phyloP scores from a whole-genome alignment of 768 basidiomycete species.

The Naganishia randhawae region DNA sequence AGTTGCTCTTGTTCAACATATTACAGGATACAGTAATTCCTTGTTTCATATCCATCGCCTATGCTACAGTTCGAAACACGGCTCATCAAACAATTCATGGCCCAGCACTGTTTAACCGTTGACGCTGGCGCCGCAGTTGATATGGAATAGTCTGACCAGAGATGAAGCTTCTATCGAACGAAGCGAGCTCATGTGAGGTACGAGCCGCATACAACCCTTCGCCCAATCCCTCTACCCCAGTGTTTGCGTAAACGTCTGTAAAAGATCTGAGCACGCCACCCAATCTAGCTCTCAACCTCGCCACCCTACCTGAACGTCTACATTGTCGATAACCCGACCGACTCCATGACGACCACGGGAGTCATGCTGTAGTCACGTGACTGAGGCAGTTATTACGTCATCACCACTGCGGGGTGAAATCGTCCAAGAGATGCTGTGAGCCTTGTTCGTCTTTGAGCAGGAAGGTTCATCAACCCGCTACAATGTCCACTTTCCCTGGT shows the following conservation, averaged over 20 bases:
- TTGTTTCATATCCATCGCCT: background rate
- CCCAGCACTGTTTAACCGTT: slow-evolving; percentile 17
- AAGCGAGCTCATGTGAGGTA: no score
- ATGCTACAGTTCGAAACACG: background rate
- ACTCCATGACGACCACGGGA: no score
- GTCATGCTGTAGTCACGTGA: no score
- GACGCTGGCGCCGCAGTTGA: slow-evolving; percentile 49
- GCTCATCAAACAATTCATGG: background rate
- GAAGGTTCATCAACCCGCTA: background rate
- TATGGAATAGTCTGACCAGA: slow-evolving; percentile 49
- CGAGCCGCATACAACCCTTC: no score
- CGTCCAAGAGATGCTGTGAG: no score
- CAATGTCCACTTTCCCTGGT: slow-evolving; percentile 11
- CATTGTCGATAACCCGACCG: background rate
- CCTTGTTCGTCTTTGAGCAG: no score
- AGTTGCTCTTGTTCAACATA: no score
- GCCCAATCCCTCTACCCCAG: background rate
- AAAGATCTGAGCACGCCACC: background rate
- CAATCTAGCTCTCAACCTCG: no score
- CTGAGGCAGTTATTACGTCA: no score
- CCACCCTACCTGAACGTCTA: background rate
- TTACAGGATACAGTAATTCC: background rate
- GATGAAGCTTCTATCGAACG: slow-evolving; percentile 47
- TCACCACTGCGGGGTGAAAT: no score
- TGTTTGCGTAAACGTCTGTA: background rate